Base-by-base conservation (phyloP, 2,329 filamentous ascomycete genomes). In the Didymella lethalis region DNA sequence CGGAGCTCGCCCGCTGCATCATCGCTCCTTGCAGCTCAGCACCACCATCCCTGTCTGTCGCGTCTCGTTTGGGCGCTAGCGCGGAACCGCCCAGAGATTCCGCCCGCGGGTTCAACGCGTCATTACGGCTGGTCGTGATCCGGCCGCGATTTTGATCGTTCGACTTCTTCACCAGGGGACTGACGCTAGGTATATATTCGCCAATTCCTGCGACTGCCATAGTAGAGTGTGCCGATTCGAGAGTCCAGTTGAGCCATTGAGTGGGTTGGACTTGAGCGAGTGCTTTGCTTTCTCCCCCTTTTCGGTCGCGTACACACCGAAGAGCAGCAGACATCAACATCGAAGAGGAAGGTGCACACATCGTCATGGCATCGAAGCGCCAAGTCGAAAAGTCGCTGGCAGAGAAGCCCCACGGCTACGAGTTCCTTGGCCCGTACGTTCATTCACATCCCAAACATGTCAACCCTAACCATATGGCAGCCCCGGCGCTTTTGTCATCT, bases 401-500 rank as follows among this genome's bases (percentile, higher is more conserved):
- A 12, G 72, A 75, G 52, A 62, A 74, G 62, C 65, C 68, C 34
- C 75, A 78, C 66, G 75, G 75, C 53, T 79, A 78, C 53, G 75
- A 78, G 43, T 79, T 79, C 55, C 64, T 77, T 43, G 76, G 76
- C 57, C 77, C 76, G 77, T 78, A 73, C 62, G 77, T 74, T 40
- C 36, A 7, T 4, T 11, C 10, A 7, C 18, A n/a, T 16, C 16
- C 11, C 16, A 10, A 40, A 40, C 3, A 3, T 11, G 20, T 6
- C n/a, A 40, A 11, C 3, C 20, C 36, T 40, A 20, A 40, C 36
- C 36, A 12, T 40, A 11, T 2, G 4, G 12, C 53, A 96, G 93
- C 54, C 82, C 89, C 41, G 93, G 93, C 55, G 92, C 91, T 34
- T 86, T 89, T 61, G 85, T 80, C 61, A 91, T 98, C 71, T 90